Conservation (phyloP, 2,329 filamentous ascomycete species). For the Ciborinia camelliae region DNA sequence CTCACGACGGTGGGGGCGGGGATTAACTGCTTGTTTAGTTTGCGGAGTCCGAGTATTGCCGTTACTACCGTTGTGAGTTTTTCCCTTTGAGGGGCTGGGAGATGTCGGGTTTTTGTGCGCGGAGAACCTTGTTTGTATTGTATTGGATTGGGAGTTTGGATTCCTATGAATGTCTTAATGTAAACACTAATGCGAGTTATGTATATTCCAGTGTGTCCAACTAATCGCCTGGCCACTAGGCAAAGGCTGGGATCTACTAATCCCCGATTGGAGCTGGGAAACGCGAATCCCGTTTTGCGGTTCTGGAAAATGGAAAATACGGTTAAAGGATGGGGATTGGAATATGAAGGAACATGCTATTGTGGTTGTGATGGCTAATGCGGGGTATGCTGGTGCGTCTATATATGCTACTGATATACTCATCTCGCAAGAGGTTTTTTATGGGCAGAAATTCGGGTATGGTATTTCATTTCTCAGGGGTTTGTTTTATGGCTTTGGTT, state of each 20-base stretch:
- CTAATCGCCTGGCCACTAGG: not conserved
- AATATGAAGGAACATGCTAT: constrained; percentile 67
- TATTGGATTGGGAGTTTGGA: not conserved
- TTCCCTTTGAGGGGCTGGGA: constrained; percentile 17
- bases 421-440: constrained; percentile 67
- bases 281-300: constrained; percentile 32
- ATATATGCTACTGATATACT: constrained; percentile 71
- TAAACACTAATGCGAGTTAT: not conserved
- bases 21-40: constrained; percentile 24
- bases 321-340: not conserved
- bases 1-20: constrained; percentile 24
- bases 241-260: constrained; percentile 32
- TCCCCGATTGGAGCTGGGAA: not conserved
- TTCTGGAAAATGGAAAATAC: not conserved
- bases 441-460: constrained; percentile 64
- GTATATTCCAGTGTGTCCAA: constrained; percentile 31
- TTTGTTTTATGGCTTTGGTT: too few species aligned
- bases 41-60: constrained; percentile 24
- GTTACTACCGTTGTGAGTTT: constrained; percentile 23
- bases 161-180: not conserved
- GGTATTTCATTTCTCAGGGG: constrained; percentile 22
- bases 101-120: too few species aligned
- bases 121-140: too few species aligned
- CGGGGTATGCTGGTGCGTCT: constrained; percentile 56
- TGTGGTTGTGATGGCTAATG: constrained; percentile 59